These are phyloP conservation scores for Alternaria consortialis DNA, from an alignment of 2,329 filamentous ascomycete genomes.

Conservation along the genomic window DNA sequence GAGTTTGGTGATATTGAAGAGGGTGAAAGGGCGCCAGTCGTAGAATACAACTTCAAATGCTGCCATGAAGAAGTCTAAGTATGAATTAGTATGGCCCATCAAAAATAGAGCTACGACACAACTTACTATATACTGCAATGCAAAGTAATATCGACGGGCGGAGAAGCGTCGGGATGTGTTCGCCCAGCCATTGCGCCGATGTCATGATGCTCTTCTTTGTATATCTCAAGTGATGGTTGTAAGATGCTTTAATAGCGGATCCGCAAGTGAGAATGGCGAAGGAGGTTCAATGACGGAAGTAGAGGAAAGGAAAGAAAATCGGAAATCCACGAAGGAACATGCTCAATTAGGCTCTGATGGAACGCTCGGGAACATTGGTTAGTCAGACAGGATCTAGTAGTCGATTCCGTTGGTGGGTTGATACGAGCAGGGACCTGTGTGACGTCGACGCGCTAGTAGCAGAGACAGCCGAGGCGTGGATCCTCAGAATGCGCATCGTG, in stretches of 20 bases:
- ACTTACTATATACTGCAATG: slow-evolving; percentile 41
- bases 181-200: slow-evolving; percentile 24
- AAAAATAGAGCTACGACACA: background rate
- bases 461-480: background rate
- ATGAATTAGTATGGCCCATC: background rate
- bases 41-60: slow-evolving; percentile 42
- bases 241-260: background rate
- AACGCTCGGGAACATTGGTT: background rate
- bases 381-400: background rate
- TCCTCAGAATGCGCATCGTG: slow-evolving; percentile 3
- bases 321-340: background rate
- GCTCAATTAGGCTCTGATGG: background rate
- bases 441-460: slow-evolving; percentile 14
- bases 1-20: slow-evolving; percentile 42
- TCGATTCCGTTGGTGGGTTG: background rate
- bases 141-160: slow-evolving; percentile 40
- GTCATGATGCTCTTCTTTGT: slow-evolving; percentile 17
- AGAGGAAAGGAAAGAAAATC: background rate
- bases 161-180: slow-evolving; percentile 36
- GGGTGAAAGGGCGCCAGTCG: slow-evolving; percentile 36
- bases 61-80: slow-evolving; percentile 47
- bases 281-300: background rate
- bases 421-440: background rate
- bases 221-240: background rate
- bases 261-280: background rate